phyloP scores from a whole-genome alignment of 2,329 filamentous ascomycete species.

The Fusarium pseudonygamai region DNA sequence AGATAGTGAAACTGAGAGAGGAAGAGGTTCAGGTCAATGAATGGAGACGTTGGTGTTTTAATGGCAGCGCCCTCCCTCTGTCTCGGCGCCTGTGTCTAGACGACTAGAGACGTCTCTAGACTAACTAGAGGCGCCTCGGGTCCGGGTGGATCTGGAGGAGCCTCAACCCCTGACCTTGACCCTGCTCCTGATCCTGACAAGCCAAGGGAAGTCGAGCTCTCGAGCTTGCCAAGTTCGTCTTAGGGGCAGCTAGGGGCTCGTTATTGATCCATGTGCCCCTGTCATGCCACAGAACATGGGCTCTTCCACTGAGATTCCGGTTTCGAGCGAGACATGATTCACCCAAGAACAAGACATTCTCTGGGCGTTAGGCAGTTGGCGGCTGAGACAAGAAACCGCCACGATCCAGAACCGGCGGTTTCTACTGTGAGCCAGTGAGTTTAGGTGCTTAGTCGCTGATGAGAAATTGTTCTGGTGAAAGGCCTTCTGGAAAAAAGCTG shows the following conservation, averaged over 20 bases:
- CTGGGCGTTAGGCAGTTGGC: background rate
- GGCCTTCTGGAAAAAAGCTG: conserved; percentile 3
- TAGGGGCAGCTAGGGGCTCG: conserved; percentile 10
- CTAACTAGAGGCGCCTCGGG: conserved; percentile 27
- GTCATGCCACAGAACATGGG: conserved; percentile 1
- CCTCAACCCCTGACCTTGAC: conserved; percentile 34
- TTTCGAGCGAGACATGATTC: conserved; percentile 25
- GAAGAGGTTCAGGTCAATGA: conserved; percentile 5
- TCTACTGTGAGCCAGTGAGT: background rate
- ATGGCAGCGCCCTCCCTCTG: conserved; percentile 17
- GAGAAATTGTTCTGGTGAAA: background rate
- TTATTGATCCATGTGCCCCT: conserved; percentile 18
- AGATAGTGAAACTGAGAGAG: conserved; percentile 8
- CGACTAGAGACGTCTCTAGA: conserved; percentile 6
- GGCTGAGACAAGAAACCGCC: conserved; percentile 30
- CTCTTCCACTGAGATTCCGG: conserved; percentile 10
- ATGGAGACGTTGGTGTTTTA: conserved; percentile 34
- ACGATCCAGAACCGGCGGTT: conserved; percentile 26
- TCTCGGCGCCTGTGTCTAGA: conserved; percentile 13
- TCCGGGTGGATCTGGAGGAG: conserved; percentile 34
- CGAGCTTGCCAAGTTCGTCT: conserved; percentile 26
- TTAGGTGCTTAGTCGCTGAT: background rate
- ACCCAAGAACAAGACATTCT: background rate
- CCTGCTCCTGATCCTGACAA: conserved; percentile 25
- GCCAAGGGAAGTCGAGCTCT: conserved; percentile 20